phyloP scores from a whole-genome alignment of 1,284 basidiomycete species.

The Anthracocystis setariae region DNA sequence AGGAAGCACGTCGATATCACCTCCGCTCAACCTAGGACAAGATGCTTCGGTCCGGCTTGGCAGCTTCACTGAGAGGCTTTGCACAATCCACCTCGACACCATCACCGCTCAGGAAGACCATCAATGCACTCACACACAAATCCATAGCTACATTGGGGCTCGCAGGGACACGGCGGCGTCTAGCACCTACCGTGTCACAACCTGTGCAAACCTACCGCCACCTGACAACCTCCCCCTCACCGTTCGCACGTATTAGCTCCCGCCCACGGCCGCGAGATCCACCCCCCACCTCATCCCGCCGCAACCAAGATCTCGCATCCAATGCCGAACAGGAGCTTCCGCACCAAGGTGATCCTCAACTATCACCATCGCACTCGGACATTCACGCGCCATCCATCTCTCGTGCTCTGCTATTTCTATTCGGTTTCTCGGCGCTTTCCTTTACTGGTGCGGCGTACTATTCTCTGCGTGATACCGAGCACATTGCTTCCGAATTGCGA shows the following conservation, averaged over 20 bases:
- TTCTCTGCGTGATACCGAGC: slow-evolving; percentile 24
- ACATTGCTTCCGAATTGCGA: slow-evolving; percentile 14
- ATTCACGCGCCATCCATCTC: slow-evolving; percentile 21
- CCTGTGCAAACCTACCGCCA: neutral
- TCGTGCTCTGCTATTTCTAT: slow-evolving; percentile 22
- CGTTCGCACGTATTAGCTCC: neutral
- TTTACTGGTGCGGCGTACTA: slow-evolving; percentile 34
- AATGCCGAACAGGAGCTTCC: slow-evolving; percentile 4
- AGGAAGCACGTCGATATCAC: too few species aligned
- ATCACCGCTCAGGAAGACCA: neutral
- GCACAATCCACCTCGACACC: neutral
- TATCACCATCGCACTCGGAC: neutral
- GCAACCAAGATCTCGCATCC: neutral
- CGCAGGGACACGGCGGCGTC: neutral
- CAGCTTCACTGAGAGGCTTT: slow-evolving; percentile 7
- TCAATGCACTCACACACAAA: neutral
- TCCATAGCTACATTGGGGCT: neutral
- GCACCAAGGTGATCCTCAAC: neutral
- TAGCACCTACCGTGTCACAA: neutral
- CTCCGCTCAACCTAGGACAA: neutral
- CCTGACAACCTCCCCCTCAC: slow-evolving; percentile 1
- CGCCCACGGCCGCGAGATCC: neutral
- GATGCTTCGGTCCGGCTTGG: slow-evolving; percentile 16
- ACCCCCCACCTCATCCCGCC: neutral
- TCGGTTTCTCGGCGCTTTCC: slow-evolving; percentile 29